These are phyloP conservation scores for Metschnikowia bowlesiae DNA, from an alignment of 805 yeast species.

Conservation along the genomic window DNA sequence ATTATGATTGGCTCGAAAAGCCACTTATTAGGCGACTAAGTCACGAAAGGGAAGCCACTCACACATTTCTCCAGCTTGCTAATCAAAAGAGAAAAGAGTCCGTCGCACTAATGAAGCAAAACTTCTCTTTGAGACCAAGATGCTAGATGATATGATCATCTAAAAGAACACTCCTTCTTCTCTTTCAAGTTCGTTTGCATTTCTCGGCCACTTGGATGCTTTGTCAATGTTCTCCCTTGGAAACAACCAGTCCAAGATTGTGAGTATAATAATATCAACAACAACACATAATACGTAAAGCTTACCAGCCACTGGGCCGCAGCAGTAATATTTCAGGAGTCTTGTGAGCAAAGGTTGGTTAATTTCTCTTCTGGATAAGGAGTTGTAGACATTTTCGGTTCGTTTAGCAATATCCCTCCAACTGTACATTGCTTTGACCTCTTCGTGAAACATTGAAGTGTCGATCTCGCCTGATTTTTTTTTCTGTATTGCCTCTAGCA, in stretches of 20 bases:
- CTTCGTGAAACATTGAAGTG: conserved; percentile 71
- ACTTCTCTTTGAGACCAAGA: background rate
- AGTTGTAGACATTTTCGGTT: conserved; percentile 76
- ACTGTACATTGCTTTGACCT: conserved; percentile 77
- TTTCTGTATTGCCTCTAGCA: conserved; percentile 62
- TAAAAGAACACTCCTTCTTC: background rate
- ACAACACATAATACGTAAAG: conserved; percentile 75
- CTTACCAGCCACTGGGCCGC: conserved; percentile 84
- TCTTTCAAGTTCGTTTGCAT: conserved; percentile 4
- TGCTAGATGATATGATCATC: background rate
- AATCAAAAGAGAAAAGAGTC: background rate
- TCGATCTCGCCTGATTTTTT: conserved; percentile 58
- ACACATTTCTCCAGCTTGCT: background rate
- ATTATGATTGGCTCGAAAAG: background rate
- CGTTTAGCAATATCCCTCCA: conserved; percentile 88
- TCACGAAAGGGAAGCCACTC: background rate
- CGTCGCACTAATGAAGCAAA: background rate
- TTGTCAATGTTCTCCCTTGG: conserved; percentile 69
- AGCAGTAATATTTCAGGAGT: conserved; percentile 58
- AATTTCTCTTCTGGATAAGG: conserved; percentile 35
- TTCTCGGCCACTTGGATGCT: conserved; percentile 75
- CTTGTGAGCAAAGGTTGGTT: conserved; percentile 55
- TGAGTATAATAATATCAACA: conserved; percentile 66
- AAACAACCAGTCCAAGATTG: conserved; percentile 61
- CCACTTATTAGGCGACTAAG: background rate